Conservation (phyloP, 1,139 yeast species). For the Hansenula sp. region DNA sequence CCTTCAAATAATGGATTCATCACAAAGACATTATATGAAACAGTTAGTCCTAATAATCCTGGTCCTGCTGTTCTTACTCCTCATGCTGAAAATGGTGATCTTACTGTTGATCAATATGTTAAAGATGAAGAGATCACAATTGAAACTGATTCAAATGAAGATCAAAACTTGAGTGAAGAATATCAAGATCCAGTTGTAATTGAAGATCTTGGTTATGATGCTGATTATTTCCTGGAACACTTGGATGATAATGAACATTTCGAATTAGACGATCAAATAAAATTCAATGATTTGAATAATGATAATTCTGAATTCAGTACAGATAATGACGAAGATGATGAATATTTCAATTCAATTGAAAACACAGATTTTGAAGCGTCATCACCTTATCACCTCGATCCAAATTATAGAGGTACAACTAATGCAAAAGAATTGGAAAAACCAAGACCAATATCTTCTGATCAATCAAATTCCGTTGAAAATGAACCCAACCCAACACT, state of each 20-base stretch:
- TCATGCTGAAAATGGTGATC: neutral
- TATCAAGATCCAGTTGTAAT: neutral
- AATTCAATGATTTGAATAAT: neutral
- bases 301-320: neutral
- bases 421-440: constrained; percentile 4
- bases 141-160: neutral
- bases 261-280: neutral
- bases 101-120: neutral
- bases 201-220: constrained; percentile 2
- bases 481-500: neutral
- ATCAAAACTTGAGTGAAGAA: neutral
- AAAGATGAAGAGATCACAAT: neutral
- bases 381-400: constrained; percentile 15
- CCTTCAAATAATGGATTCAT: neutral
- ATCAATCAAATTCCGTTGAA: neutral
- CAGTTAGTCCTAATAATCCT: neutral
- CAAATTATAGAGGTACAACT: constrained; percentile 3
- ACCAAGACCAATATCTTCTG: neutral
- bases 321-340: constrained; percentile 1
- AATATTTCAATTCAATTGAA: too few species aligned
- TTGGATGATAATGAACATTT: constrained; percentile 2
- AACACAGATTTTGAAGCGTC: neutral
- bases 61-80: neutral
- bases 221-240: constrained; percentile 4
- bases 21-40: constrained; percentile 5